Evolutionary conservation across 2,329 filamentous ascomycete genomes (phyloP), one percentile per base, ranked within the genome.

Genomic region (Pseudogymnoascus verrucosus): DNA sequence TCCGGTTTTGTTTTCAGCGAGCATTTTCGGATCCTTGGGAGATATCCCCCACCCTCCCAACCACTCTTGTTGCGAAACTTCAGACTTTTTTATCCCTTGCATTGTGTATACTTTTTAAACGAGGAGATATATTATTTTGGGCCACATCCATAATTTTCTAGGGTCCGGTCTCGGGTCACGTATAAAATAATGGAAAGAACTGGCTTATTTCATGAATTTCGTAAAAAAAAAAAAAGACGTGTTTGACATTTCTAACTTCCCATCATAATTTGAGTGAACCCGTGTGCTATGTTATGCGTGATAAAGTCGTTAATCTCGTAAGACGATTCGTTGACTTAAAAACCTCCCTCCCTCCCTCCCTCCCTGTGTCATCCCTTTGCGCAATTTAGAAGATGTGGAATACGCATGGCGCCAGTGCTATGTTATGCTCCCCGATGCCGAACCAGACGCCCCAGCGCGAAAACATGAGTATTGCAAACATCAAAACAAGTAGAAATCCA

Each of bases 121-220:
- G 23, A 34, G 51, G 51, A 63, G 57, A 62, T 60, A 51, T 60
- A 39, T 60, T 40, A 21, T 62, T 63, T 37, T 23, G 62, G 61
- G 39, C 37, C 47, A 36, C 31, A 63, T 63, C 44, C 62, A 57
- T 63, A 34, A 36, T 60, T 37, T 21, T 63, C n/a, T 60, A 28
- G 31, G 34, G 62, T 63, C 31, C 31, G 37, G n/a, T 42, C 23
- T 54, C 23, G 42, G 42, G 37, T 47, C 42, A 63, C 62, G 28
- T 19, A 34, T 54, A 7, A 34, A 57, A 34, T 57, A 57, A 57
- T 57, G 44, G n/a, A 16, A 21, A 21, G 11, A 26, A 8, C 16
- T 57, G 51, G 51, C n/a, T 34, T 57, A 57, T 57, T 57, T 57
- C 51, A 57, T 57, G 51, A 57, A 57, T 57, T 57, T 57, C 51